These are phyloP conservation scores for Pestalotiopsis sp. DNA, from an alignment of 2,329 filamentous ascomycete genomes.

Conservation along the genomic window DNA sequence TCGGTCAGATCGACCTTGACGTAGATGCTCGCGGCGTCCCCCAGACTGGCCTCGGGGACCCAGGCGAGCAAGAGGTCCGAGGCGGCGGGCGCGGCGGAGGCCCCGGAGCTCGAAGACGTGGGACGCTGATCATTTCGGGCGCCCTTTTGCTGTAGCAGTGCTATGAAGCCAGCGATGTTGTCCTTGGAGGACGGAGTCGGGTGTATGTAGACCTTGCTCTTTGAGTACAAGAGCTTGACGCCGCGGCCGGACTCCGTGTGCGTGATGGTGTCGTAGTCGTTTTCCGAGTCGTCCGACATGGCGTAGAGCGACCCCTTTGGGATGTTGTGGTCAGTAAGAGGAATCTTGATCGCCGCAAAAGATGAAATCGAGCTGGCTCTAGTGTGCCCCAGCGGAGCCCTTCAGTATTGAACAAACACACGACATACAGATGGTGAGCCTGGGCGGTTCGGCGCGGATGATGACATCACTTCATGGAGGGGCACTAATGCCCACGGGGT, in stretches of 20 bases:
- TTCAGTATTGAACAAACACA: not conserved
- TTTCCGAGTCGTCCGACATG: slow-evolving; percentile 94
- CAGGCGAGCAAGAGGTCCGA: slow-evolving; percentile 86
- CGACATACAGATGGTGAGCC: slow-evolving; percentile 9
- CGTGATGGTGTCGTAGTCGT: slow-evolving; percentile 91
- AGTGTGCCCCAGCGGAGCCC: not conserved
- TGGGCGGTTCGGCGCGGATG: not conserved
- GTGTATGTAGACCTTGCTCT: slow-evolving; percentile 99
- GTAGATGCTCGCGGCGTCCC: slow-evolving; percentile 85
- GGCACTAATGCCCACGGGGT: not conserved
- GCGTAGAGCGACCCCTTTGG: slow-evolving; percentile 70
- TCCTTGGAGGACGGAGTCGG: slow-evolving; percentile 91
- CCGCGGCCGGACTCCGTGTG: slow-evolving; percentile 76
- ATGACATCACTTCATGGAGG: slow-evolving; percentile 13
- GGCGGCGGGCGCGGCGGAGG: slow-evolving; percentile 48
- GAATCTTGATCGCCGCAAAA: not conserved
- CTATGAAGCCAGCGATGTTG: slow-evolving; percentile 93
- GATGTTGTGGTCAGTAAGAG: not conserved
- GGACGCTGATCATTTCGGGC: slow-evolving; percentile 38
- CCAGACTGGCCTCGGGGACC: slow-evolving; percentile 87
- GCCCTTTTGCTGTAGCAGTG: slow-evolving; percentile 86
- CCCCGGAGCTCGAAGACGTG: slow-evolving; percentile 45
- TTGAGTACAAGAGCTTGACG: slow-evolving; percentile 92
- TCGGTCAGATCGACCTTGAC: slow-evolving; percentile 93
- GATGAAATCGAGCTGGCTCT: not conserved